Percentiles rank a stretch among this genome's conserved stretches.
These are phyloP conservation scores for Fonsecaea erecta DNA, from an alignment of 2,329 filamentous ascomycete species.

Conservation along the genomic window DNA sequence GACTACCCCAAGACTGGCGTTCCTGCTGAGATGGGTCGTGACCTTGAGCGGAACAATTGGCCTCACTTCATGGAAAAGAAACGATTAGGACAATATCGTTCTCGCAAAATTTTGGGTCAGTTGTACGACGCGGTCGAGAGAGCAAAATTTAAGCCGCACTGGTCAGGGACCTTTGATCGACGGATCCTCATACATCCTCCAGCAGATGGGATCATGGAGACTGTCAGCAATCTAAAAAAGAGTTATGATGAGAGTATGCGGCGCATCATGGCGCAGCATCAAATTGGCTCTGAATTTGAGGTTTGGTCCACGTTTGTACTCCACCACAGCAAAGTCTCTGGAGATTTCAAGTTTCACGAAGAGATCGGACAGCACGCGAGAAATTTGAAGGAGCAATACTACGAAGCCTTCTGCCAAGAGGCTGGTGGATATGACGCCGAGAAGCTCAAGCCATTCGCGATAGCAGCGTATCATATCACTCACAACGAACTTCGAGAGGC, in stretches of 20 bases:
- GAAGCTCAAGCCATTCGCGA: slow-evolving; percentile 71
- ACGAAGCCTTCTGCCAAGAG: slow-evolving; percentile 66
- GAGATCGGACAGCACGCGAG: slow-evolving; percentile 72
- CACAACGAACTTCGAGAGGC: slow-evolving; percentile 55
- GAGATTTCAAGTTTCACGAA: slow-evolving; percentile 86
- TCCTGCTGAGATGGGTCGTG: slow-evolving; percentile 68
- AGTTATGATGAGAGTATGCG: slow-evolving; percentile 78
- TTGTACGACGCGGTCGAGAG: slow-evolving; percentile 78
- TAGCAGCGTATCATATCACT: slow-evolving; percentile 80
- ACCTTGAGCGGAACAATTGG: slow-evolving; percentile 66
- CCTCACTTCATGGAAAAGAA: slow-evolving; percentile 89
- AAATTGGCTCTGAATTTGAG: slow-evolving; percentile 86
- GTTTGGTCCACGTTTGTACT: slow-evolving; percentile 87
- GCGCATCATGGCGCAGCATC: slow-evolving; percentile 82
- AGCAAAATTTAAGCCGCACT: slow-evolving; percentile 74
- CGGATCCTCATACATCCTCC: slow-evolving; percentile 70
- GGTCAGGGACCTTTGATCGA: slow-evolving; percentile 72
- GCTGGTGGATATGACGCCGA: slow-evolving; percentile 65
- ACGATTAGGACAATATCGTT: slow-evolving; percentile 63
- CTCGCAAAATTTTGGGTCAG: slow-evolving; percentile 72
- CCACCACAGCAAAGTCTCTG: slow-evolving; percentile 70
- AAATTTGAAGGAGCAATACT: slow-evolving; percentile 71
- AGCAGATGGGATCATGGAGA: slow-evolving; percentile 59
- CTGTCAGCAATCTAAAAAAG: slow-evolving; percentile 69
- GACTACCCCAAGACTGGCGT: slow-evolving; percentile 92